Evolutionary conservation across 768 basidiomycete species (phyloP), one percentile per base, ranked within the genome.

Genomic region (Harrya chromipes): DNA sequence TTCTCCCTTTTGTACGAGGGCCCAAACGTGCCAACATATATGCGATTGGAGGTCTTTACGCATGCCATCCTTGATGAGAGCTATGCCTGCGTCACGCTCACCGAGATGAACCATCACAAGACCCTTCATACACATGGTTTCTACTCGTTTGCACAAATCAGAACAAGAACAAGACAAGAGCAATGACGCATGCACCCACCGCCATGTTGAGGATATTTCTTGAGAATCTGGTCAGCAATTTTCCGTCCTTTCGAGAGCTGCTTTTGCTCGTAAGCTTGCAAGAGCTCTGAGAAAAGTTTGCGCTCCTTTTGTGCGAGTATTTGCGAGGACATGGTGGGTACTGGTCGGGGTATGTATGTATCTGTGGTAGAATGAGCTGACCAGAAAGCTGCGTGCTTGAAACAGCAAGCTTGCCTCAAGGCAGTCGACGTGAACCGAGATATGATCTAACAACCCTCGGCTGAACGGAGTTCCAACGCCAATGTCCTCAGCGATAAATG

Each of bases 21-120:
- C 97, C 65, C 92, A 89, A 56, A 98, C 95, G 70, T 99, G 97
- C 94, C 97, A 98, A 64, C 86, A 87, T 64, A 99, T 97, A 62
- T 97, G 94, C 17, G 91, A 94, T 27, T 81, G 85, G 47, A 90
- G 71, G 70, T 94, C 90, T 40, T 84, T 75, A 37, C 82, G 78
- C 56, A 91, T 78, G 50, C 93, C 93, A 59, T 89, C 85, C 74
- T 87, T 87, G 57, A 92, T 86, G 39, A 91, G 78, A 33, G 88
- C 85, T 50, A 88, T 74, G 26, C 93, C 93, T 55, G 93, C 82
- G 24, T 87, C 90, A 53, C 83, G 83, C 63, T 78, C 77, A 43
- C 84, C 90, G 81, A 85, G 82, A 63, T 87, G 87, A 26, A 83
- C 85, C 60, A 86, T 72, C 46, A 97, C 76, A 42, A 98, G 83